Evolutionary conservation across 179 eudicot genomes (phyloP), one percentile per base, ranked within the genome.

Genomic region (Heliamphora pulchella): DNA sequence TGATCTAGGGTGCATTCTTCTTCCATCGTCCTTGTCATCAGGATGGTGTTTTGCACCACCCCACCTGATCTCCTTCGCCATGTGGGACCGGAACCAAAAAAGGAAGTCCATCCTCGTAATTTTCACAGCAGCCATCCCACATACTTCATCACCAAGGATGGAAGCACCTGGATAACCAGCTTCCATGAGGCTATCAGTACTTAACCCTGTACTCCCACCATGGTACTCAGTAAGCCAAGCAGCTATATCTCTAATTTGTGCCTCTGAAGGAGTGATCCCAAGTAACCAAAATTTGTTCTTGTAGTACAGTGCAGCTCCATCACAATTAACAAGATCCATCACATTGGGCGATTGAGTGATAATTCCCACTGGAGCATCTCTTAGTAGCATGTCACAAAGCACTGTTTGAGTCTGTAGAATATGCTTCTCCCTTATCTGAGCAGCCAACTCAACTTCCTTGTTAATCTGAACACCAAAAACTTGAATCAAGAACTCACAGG

Each of bases 31-130:
- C 75, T 83, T 90, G 68, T 91, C 95, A 39, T 48, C 66, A 18
- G 98, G 92, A 55, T 92, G 91, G 66, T 94, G 95, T 86, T 94
- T 94, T 51, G 97, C 98, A 74, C 97, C 96, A 66, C 96, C 98
- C 98, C 98, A 94, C 82, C 90, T 91, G 18, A 91, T 68, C 86
- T 94, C 96, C 77, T 93, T 94, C 4, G 90, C 97, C 0, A 93
- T 86, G 70, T 89, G 97, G 20, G 98, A 94, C 75, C 98, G 88
- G 76, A 94, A 94, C 97, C 98, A 94, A 79, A 92, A 94, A 6
- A 94, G 86, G 69, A 91, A 84, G 78, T 94, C 94, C 53, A 84
- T 86, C 3, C 88, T 83, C 20, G 88, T 89, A 54, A 94, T 89
- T 85, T 83, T 90, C 64, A 90, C 82, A 41, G 97, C 94, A 69